A percentile compares a stretch with the other conserved stretches of the same genome.
Evolutionary conservation across 1,139 yeast species (phyloP).

Genomic region (Zhuliangozyma blackwelliae): DNA sequence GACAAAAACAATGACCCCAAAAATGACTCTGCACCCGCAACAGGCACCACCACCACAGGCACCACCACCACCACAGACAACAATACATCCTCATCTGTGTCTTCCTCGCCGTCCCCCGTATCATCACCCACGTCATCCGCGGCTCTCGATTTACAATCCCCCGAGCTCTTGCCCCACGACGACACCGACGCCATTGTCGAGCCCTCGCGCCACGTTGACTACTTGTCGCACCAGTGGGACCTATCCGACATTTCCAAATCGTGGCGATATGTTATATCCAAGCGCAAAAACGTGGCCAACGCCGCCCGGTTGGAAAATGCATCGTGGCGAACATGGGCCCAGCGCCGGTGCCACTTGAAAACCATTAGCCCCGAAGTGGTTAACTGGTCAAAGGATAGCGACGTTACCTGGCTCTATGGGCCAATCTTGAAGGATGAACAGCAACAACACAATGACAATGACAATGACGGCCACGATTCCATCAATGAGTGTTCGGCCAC

Average conservation of each 20-base stretch:
- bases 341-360: constrained; percentile 58
- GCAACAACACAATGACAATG: constrained; percentile 12
- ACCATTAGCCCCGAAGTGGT: constrained; percentile 72
- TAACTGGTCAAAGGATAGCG: constrained; percentile 78
- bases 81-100: constrained; percentile 1
- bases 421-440: constrained; percentile 56
- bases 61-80: not conserved
- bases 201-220: constrained; percentile 90
- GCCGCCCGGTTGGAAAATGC: constrained; percentile 72
- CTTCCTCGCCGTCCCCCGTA: constrained; percentile 12
- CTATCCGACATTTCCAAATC: constrained; percentile 89
- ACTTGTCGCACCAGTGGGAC: constrained; percentile 92
- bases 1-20: no score
- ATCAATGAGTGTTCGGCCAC: constrained; percentile 10
- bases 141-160: constrained; percentile 18
- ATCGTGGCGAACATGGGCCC: constrained; percentile 88
- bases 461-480: constrained; percentile 10
- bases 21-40: not conserved
- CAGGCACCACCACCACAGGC: not conserved
- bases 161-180: constrained; percentile 63
- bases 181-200: constrained; percentile 78
- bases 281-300: constrained; percentile 71
- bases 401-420: constrained; percentile 80
- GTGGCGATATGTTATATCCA: constrained; percentile 87
- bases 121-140: constrained; percentile 8